phyloP scores from a whole-genome alignment of 148 eudicot genomes.

The Rhododendron henanense region DNA sequence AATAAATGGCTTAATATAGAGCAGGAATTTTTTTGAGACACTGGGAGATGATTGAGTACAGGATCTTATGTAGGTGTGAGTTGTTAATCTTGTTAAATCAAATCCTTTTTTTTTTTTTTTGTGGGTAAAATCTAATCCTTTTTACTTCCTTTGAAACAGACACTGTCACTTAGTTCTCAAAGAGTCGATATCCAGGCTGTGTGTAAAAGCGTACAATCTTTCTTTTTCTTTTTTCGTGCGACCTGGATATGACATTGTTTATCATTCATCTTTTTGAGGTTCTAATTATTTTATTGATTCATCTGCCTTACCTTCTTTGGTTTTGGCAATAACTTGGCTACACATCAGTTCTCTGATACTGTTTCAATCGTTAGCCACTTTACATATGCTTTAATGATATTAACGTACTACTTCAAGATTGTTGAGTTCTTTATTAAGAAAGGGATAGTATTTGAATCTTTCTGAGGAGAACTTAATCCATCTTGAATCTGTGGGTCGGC shows the following conservation, averaged over 20 bases:
- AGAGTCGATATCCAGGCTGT: not conserved
- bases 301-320: not conserved
- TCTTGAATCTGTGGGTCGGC: too few species aligned
- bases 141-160: not conserved
- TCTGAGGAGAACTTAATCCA: too few species aligned
- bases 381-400: not conserved
- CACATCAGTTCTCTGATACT: not conserved
- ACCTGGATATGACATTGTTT: not conserved
- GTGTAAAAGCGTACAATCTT: not conserved
- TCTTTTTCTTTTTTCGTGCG: not conserved
- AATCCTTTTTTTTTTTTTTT: not conserved
- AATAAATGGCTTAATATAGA: not conserved
- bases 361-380: not conserved
- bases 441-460: too few species aligned
- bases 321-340: not conserved
- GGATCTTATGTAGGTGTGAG: not conserved
- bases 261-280: not conserved
- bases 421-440: not conserved
- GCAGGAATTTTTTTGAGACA: not conserved
- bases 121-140: not conserved
- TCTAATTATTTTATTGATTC: not conserved
- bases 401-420: not conserved
- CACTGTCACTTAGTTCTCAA: not conserved
- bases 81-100: not conserved
- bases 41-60: not conserved